Evolutionary conservation across 345 rosid species (phyloP).

Genomic region (Brassica nigra): DNA sequence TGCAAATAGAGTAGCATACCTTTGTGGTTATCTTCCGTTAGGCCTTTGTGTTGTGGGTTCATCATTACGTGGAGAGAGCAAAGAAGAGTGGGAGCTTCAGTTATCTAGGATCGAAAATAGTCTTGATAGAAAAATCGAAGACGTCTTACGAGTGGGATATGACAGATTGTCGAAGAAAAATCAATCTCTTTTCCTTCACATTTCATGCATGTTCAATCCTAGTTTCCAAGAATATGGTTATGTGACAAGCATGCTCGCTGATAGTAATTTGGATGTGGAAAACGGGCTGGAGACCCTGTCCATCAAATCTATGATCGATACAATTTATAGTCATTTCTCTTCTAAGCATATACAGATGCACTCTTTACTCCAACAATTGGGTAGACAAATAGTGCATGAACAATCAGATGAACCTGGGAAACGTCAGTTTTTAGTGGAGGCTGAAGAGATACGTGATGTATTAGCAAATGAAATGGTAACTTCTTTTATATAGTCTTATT

Average conservation of each 20-base stretch:
- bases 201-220: not conserved
- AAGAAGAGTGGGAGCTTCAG: not conserved
- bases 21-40: not conserved
- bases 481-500: not conserved
- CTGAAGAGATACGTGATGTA: not conserved
- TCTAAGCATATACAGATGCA: not conserved
- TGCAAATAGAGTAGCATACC: not conserved
- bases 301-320: conserved; percentile 14
- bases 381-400: not conserved
- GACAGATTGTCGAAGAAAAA: not conserved
- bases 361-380: not conserved
- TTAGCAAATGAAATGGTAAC: conserved; percentile 13
- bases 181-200: not conserved
- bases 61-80: not conserved
- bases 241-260: not conserved
- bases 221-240: too few species aligned
- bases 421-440: not conserved
- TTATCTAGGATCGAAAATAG: not conserved
- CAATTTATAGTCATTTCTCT: too few species aligned
- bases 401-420: not conserved
- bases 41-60: not conserved
- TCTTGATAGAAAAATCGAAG: not conserved
- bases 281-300: not conserved
- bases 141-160: not conserved
- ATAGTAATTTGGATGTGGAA: not conserved